Base-by-base conservation (phyloP, 345 rosid species). In the Carallia brachiata region DNA sequence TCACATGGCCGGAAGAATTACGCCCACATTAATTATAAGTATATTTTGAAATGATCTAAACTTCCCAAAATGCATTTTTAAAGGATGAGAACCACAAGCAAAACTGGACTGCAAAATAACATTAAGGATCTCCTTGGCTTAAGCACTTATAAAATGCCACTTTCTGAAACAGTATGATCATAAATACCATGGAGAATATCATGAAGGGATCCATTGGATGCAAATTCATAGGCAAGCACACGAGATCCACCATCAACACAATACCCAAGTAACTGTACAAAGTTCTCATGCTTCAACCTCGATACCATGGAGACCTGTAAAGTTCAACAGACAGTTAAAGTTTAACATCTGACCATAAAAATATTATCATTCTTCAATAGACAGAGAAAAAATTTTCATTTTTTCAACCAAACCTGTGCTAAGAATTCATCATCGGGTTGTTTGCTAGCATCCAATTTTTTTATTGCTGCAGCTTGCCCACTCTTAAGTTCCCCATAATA, bases 151-250 rank as follows among this genome's bases (percentile, higher is more conserved):
- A 10, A 59, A 52, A 28, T 18, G 61, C 17, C 28, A 52, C 37
- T 40, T 53, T 34, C 31, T 27, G 50, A 4, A 12, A 10, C 56
- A 62, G 27, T 55, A 28, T 32, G 19, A 30, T 19, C 39, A 39
- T 52, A 62, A 81, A 76, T 78, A 88, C 96, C 97, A 74, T 90
- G 97, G 65, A 92, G 94, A 81, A 90, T 81, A 61, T 92, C 97
- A 78, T 92, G 96, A 73, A 92, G 97, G 74, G 97, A 92, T 64
- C 97, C 97, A 80, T 88, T 90, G 56, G 97, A 86, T 63, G 97
- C 97, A 80, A 82, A 85, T 81, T 92, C 94, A 76, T 90, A 92
- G 36, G 85, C 94, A 52, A 92, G 96, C 32, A 90, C 86, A 69
- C 97, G 94, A 65, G 91, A 86, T 67, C 82, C 81, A 52, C 96